Base-by-base conservation (phyloP, 805 yeast species). In the Wickerhamomyces ciferrii region DNA sequence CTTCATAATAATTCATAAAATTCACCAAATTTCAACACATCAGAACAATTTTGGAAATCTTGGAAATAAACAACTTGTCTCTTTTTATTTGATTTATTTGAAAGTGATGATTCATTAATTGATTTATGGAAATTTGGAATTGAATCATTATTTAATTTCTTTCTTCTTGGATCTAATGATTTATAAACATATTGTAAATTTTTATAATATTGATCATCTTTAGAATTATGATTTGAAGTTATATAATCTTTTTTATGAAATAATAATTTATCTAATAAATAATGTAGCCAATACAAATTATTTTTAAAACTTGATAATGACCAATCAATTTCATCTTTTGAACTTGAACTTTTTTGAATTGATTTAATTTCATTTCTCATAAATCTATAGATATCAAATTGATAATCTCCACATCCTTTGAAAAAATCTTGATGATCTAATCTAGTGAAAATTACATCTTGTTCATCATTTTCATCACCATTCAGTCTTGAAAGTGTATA, bases 261-360 rank as follows among this genome's bases (percentile, higher is more conserved):
- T 10, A 81, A 43, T 46, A 83, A 54, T 49, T 75, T 72, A 43
- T 75, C 76, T 34, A 73, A 68, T n/a, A 84, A 48, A 55, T 81
- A 83, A 53, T 81, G 82, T 39, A 84, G 63, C 91, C 91, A 84
- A 29, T 76, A 56, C 17, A 83, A 58, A 54, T 83, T 84, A 25
- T 83, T 81, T 32, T 63, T 63, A 5, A 80, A 76, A 42, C 68
- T 65, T 47, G 61, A 66, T 19, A 53, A 49, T 2, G 77, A 65
- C 81, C 86, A 80, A 51, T 74, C 75, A 42, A 74, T 63, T 3
- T 46, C 53, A 45, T 40, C 24, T 35, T 34, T 36, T 9, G 24
- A 20, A 6, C 13, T 3, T 11, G 15, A 9, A 20, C 9, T 4
- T 17, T 37, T 15, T 25, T 17, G 32, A 39, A 25, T n/a, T 18